Evolutionary conservation across 139 green algal species (phyloP).

Genomic region (Choricystis sp.): DNA sequence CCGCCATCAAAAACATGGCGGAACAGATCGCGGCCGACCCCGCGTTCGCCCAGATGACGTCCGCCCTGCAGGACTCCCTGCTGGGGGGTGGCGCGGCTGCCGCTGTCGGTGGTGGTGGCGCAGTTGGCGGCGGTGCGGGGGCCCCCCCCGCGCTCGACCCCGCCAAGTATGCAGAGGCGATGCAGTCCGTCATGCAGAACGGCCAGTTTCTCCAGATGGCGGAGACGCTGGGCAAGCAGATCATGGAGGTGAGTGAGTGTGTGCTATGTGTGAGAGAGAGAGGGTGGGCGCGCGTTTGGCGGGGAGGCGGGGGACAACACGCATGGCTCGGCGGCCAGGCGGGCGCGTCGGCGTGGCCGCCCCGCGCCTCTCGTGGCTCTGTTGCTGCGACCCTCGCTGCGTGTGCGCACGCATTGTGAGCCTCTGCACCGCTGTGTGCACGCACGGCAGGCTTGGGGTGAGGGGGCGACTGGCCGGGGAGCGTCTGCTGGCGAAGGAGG

Average conservation of each 20-base stretch:
- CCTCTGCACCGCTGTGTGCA: no score
- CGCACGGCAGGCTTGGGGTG: no score
- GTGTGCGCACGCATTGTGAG: no score
- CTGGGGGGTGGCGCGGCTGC: slow-evolving; percentile 19
- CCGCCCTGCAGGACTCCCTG: slow-evolving; percentile 43
- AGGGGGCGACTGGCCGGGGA: no score
- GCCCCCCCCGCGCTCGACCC: slow-evolving; percentile 24
- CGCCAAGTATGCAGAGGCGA: slow-evolving; percentile 56
- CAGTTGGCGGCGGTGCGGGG: slow-evolving; percentile 6
- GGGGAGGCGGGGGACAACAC: no score
- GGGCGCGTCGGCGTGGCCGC: no score
- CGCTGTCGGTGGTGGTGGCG: slow-evolving; percentile 1
- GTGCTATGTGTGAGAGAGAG: no score
- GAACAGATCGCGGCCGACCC: slow-evolving; percentile 62
- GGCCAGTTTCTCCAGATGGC: slow-evolving; percentile 67
- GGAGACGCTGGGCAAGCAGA: slow-evolving; percentile 63
- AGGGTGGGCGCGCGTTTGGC: no score
- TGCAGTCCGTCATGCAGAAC: slow-evolving; percentile 62
- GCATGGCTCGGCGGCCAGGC: no score
- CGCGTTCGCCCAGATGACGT: slow-evolving; percentile 42
- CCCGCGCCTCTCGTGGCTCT: no score
- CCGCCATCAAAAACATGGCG: slow-evolving; percentile 61
- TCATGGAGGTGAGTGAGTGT: slow-evolving; percentile 52
- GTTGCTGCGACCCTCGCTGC: no score
- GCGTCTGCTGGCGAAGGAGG: no score